Evolutionary conservation across 2,329 filamentous ascomycete species (phyloP).

Genomic region (Colletotrichum sp.): DNA sequence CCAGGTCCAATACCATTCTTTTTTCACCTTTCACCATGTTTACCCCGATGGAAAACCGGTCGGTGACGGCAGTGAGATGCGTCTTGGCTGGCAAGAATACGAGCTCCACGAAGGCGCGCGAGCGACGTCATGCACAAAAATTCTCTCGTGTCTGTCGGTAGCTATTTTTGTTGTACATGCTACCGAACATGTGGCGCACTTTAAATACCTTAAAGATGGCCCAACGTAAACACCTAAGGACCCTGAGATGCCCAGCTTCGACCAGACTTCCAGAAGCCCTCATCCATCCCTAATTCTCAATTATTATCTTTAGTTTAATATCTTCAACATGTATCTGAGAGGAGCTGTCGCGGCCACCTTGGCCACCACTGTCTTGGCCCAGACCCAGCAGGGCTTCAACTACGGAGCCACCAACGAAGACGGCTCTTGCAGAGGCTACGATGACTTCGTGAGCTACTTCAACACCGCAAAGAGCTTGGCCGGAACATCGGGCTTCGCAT

Average conservation of each 20-base stretch:
- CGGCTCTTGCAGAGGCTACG: constrained; percentile 11
- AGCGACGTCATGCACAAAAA: constrained; percentile 6
- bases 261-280: neutral
- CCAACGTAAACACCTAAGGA: neutral
- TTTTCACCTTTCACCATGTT: neutral
- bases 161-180: neutral
- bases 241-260: neutral
- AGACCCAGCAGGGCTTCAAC: constrained; percentile 17
- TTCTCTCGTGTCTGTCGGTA: neutral
- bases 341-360: neutral
- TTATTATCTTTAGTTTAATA: neutral
- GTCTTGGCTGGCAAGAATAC: constrained; percentile 7
- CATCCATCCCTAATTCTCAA: neutral
- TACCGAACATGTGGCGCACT: neutral
- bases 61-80: neutral
- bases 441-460: constrained; percentile 18
- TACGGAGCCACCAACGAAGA: constrained; percentile 21
- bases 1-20: neutral
- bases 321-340: neutral
- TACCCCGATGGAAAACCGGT: neutral
- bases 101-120: neutral
- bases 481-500: constrained; percentile 1
- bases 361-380: constrained; percentile 6
- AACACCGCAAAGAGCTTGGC: constrained; percentile 10
- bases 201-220: neutral